Base-by-base conservation (phyloP, 2,329 filamentous ascomycete species). In the Penicillium crustosum region DNA sequence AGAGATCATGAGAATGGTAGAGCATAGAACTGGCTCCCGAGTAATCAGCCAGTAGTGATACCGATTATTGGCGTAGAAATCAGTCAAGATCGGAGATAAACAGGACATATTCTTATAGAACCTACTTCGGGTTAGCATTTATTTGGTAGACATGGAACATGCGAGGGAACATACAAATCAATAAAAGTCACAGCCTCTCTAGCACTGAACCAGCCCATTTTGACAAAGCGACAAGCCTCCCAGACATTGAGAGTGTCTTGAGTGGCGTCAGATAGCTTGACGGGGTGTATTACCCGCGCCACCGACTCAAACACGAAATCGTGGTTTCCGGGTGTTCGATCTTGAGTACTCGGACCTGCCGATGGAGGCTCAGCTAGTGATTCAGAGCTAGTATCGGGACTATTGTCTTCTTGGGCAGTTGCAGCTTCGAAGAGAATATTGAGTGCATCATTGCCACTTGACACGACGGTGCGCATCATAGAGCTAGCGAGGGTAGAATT, bases 181-280 rank as follows among this genome's bases (percentile, higher is more conserved):
- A 84, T 72, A 55, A 82, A 82, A 1, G 77, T 80, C 1, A 83
- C 76, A 10, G 81, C 81, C 64, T 84, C 82, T 53, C 79, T 75
- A 3, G 82, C 80, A 0, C 80, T 80, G 54, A 84, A 80, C 81
- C 81, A 83, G 0, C 81, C 82, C 79, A 82, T 82, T 57, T 78
- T 79, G 19, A 83, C 81, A 62, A 83, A 84, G 0, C 81, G 77
- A 63, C 79, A 81, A 4, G 75, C 69, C 17, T 79, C 78, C 80
- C 80, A 82, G 19, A 78, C 66, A 50, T 74, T 72, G 35, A 82
- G 69, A 10, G 77, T 77, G 4, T 77, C 73, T 10, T 66, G 66
- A 2, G 68, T 61, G 12, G 61, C 68, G 31, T 70, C 45, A 1
- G 72, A 73, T 12, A 75, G 51, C 13, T 68, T 60, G 9, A 70